Evolutionary conservation across 108 stramenopile genomes (phyloP).

Genomic region (Conticribra weissflogii): DNA sequence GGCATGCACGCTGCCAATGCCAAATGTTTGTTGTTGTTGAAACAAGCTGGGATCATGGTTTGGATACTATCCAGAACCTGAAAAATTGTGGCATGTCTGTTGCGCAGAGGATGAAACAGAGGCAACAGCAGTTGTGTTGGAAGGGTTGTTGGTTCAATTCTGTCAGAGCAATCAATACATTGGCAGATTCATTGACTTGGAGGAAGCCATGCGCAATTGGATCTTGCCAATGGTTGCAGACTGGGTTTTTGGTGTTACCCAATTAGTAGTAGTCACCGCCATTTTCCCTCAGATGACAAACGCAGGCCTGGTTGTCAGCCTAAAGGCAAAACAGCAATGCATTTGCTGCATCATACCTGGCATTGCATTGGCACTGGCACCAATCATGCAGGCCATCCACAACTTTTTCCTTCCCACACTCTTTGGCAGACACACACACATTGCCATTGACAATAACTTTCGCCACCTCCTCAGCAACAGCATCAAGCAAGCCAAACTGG

Average conservation of each 20-base stretch:
- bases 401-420: slow-evolving; percentile 22
- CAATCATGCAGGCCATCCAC: slow-evolving; percentile 14
- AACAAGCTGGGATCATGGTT: background rate
- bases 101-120: background rate
- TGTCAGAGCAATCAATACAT: slow-evolving; percentile 18
- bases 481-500: slow-evolving; percentile 9
- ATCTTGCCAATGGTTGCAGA: slow-evolving; percentile 3
- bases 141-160: slow-evolving; percentile 1
- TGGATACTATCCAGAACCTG: slow-evolving; percentile 2
- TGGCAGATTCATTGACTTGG: slow-evolving; percentile 29
- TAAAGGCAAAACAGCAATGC: slow-evolving; percentile 36
- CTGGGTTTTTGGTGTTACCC: slow-evolving; percentile 9
- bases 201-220: slow-evolving; percentile 4
- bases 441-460: slow-evolving; percentile 1
- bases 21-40: background rate
- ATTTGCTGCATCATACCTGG: slow-evolving; percentile 21
- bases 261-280: slow-evolving; percentile 10
- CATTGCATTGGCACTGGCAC: slow-evolving; percentile 1
- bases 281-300: slow-evolving; percentile 33
- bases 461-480: slow-evolving; percentile 5
- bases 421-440: background rate
- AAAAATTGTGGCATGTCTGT: background rate
- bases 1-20: background rate
- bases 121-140: background rate
- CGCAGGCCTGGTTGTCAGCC: slow-evolving; percentile 12